Percentiles rank a stretch among this genome's conserved stretches.
phyloP scores from a whole-genome alignment of 164 flowering plant species.

The Malania oleifera region DNA sequence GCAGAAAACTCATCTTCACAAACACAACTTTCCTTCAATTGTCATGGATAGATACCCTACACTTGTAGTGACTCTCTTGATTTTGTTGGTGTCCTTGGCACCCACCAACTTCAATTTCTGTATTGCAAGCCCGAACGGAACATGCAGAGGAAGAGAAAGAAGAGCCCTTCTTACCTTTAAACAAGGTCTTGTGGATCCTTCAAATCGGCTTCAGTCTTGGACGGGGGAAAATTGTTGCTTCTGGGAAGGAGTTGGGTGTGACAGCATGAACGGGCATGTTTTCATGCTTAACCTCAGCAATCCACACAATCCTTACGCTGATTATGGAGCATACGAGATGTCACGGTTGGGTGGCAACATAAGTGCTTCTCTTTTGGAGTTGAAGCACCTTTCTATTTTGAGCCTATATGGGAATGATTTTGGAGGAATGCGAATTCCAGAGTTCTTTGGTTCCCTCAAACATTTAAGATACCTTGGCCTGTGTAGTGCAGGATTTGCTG shows the following conservation, averaged over 20 bases:
- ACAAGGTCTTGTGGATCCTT: slow-evolving; percentile 15
- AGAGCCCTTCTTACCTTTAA: slow-evolving; percentile 26
- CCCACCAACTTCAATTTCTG: too few species aligned
- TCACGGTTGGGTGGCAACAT: slow-evolving; percentile 20
- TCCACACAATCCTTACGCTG: not conserved
- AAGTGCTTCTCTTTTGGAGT: slow-evolving; percentile 14
- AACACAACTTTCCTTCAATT: too few species aligned
- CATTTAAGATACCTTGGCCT: slow-evolving; percentile 27
- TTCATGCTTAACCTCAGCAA: slow-evolving; percentile 11
- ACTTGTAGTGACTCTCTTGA: too few species aligned
- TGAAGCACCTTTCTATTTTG: slow-evolving; percentile 15
- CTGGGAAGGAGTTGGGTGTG: slow-evolving; percentile 27
- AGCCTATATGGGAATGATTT: slow-evolving; percentile 26
- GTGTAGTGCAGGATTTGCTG: slow-evolving; percentile 15
- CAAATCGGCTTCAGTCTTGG: slow-evolving; percentile 25
- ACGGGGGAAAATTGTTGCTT: slow-evolving; percentile 22
- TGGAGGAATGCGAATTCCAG: slow-evolving; percentile 15
- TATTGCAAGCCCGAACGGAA: too few species aligned
- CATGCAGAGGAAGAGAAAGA: slow-evolving; percentile 12
- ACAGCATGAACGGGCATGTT: slow-evolving; percentile 17
- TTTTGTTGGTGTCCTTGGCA: too few species aligned
- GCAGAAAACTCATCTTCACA: too few species aligned
- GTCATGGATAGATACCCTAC: too few species aligned
- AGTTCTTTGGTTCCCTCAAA: slow-evolving; percentile 19
- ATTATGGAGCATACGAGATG: too few species aligned